Percentiles rank a stretch among this genome's conserved stretches.
Evolutionary conservation across 768 basidiomycete genomes (phyloP).

Genomic region (Cystofilobasidium ferigula): DNA sequence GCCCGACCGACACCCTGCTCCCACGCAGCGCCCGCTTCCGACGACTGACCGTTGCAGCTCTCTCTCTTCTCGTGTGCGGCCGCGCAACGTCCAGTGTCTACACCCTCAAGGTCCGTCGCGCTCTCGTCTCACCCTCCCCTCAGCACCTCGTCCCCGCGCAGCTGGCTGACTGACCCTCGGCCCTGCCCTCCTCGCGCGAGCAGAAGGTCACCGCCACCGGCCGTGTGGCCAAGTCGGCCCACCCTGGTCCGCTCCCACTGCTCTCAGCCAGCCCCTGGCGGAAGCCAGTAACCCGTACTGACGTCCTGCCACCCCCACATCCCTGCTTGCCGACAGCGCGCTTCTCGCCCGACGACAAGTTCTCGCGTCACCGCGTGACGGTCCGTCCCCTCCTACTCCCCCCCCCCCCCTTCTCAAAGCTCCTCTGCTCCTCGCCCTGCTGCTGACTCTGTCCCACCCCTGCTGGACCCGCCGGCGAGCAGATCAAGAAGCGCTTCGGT

Average conservation of each 20-base stretch:
- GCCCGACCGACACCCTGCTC: background rate
- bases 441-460: background rate
- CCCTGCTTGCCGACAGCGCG: slow-evolving; percentile 51
- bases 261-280: background rate
- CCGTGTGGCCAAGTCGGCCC: slow-evolving; percentile 84
- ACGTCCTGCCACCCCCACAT: background rate
- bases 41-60: slow-evolving; percentile 19
- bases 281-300: background rate
- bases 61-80: background rate
- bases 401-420: too few species aligned
- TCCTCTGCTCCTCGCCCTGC: too few species aligned
- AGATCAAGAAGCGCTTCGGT: slow-evolving; percentile 44
- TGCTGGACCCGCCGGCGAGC: background rate
- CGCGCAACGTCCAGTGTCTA: slow-evolving; percentile 55
- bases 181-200: slow-evolving; percentile 1
- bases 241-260: slow-evolving; percentile 61
- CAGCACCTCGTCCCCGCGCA: background rate
- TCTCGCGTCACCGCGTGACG: slow-evolving; percentile 91
- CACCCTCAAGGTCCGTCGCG: slow-evolving; percentile 66
- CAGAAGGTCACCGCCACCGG: slow-evolving; percentile 78
- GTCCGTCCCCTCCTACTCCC: slow-evolving; percentile 8
- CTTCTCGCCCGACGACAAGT: slow-evolving; percentile 99
- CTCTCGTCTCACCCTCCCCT: background rate
- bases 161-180: slow-evolving; percentile 8
- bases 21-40: background rate